Evolutionary conservation across 2,329 filamentous ascomycete genomes (phyloP).

Genomic region (Pestalotiopsis sp.): DNA sequence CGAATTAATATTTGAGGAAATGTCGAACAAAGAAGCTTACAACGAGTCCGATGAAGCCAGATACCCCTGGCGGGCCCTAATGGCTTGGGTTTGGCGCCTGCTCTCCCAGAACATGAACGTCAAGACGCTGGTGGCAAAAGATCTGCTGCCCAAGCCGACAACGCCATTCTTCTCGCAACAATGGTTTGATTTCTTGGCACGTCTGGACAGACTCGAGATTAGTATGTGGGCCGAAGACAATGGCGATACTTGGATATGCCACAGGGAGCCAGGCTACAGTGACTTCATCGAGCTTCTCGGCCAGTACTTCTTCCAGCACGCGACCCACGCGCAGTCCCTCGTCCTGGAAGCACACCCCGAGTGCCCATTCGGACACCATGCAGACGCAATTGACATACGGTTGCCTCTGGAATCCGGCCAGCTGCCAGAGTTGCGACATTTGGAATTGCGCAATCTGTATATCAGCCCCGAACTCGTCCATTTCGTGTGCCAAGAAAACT

Average conservation of each 20-base stretch:
- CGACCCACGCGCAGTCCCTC: not conserved
- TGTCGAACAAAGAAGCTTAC: not conserved
- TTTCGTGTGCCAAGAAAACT: not conserved
- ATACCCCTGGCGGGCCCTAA: not conserved
- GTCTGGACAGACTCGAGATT: not conserved
- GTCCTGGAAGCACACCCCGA: not conserved
- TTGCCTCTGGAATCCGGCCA: not conserved
- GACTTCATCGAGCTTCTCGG: not conserved
- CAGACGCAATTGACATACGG: fast-evolving
- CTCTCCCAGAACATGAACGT: not conserved
- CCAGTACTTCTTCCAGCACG: not conserved
- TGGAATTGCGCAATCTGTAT: not conserved
- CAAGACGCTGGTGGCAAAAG: not conserved
- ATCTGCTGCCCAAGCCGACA: not conserved
- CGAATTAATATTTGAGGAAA: not conserved
- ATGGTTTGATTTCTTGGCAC: not conserved
- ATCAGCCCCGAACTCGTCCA: not conserved
- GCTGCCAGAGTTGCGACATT: not conserved
- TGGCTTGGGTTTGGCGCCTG: not conserved
- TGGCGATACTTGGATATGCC: not conserved
- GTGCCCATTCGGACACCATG: not conserved
- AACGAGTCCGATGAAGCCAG: not conserved
- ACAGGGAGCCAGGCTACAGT: not conserved
- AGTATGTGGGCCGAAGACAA: not conserved
- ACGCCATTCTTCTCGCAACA: not conserved